Conservation (phyloP, 208 protist species). For the Acanthamoeba lenticulata region DNA sequence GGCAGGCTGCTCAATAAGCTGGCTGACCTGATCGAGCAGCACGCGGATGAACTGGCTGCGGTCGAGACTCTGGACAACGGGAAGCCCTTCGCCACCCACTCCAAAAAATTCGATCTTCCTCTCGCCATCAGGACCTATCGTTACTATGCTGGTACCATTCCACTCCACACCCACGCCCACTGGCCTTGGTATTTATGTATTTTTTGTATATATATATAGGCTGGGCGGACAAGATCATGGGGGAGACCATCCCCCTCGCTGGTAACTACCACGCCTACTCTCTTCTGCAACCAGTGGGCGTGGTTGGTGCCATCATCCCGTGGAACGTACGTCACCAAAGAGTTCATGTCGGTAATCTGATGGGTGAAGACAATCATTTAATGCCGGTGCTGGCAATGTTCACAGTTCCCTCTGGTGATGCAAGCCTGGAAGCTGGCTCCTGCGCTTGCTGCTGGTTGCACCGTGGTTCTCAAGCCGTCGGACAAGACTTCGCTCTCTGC, state of each 20-base stretch:
- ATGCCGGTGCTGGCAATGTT: too few species aligned
- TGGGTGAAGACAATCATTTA: too few species aligned
- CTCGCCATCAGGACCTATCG: constrained; percentile 84
- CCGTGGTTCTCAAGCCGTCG: constrained; percentile 65
- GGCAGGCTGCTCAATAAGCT: constrained; percentile 87
- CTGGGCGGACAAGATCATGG: constrained; percentile 90
- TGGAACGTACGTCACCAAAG: constrained; percentile 91
- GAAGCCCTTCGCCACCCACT: constrained; percentile 86
- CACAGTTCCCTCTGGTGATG: constrained; percentile 63
- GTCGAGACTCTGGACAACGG: constrained; percentile 92
- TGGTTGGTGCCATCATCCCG: constrained; percentile 89
- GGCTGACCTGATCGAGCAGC: constrained; percentile 87
- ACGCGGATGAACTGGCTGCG: constrained; percentile 87
- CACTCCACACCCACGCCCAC: too few species aligned
- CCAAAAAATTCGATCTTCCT: constrained; percentile 85
- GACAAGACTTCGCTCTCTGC: constrained; percentile 76
- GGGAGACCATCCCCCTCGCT: constrained; percentile 82
- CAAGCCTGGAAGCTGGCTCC: constrained; percentile 56
- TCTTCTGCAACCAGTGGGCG: constrained; percentile 89
- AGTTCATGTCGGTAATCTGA: neutral
- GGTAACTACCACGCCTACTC: constrained; percentile 86
- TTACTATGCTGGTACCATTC: constrained; percentile 53
- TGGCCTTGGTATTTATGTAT: neutral
- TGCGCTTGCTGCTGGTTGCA: constrained; percentile 8
- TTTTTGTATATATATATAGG: constrained; percentile 75